These are phyloP conservation scores for Magnolia officinalis DNA, from an alignment of 164 flowering plant genomes.

Conservation along the genomic window DNA sequence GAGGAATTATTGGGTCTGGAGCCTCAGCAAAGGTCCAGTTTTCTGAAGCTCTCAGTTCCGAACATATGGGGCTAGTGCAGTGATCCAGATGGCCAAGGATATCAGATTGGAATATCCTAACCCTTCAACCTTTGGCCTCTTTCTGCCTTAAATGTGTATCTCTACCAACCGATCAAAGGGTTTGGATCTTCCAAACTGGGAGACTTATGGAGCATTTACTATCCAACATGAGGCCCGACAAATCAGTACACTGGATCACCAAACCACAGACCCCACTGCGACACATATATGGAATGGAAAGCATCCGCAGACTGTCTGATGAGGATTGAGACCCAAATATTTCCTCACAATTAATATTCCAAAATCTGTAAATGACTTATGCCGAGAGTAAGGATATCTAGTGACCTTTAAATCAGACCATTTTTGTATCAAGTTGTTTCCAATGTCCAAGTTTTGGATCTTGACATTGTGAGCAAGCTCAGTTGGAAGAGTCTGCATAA, in stretches of 20 bases:
- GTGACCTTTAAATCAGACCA: conserved; percentile 74
- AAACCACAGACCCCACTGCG: not conserved
- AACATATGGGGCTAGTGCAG: too few species aligned
- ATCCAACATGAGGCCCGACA: not conserved
- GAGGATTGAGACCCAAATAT: not conserved
- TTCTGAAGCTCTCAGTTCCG: too few species aligned
- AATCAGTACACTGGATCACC: not conserved
- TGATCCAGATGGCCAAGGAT: too few species aligned
- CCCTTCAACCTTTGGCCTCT: not conserved
- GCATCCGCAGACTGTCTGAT: not conserved
- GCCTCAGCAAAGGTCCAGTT: not conserved
- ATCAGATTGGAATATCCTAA: not conserved
- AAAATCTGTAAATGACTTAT: not conserved
- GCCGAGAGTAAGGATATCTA: not conserved
- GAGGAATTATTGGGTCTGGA: not conserved
- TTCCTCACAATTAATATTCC: not conserved
- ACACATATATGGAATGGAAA: not conserved
- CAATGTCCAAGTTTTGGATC: conserved; percentile 70
- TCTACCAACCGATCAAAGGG: not conserved
- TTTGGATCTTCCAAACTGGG: conserved; percentile 1
- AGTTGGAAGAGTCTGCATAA: conserved; percentile 54
- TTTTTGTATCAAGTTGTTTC: conserved; percentile 64
- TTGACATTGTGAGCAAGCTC: conserved; percentile 55
- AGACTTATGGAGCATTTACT: not conserved
- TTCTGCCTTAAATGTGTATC: not conserved